Evolutionary conservation across 2,329 filamentous ascomycete species (phyloP).

Genomic region (Ilyonectria mors-panacis): DNA sequence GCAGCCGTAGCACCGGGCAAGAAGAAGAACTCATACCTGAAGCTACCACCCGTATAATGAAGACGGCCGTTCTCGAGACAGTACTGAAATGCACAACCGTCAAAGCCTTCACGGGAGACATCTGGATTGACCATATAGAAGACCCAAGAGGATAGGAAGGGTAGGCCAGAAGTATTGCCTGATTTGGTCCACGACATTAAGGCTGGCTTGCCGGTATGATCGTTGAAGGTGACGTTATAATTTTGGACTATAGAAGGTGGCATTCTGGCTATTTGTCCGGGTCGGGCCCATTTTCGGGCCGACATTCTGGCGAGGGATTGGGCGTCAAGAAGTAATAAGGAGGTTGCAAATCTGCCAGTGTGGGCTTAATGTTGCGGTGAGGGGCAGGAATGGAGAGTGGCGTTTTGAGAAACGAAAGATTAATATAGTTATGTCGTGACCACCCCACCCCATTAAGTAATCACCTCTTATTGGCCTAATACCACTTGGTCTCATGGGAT

Average conservation of each 20-base stretch:
- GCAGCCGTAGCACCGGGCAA: constrained; percentile 12
- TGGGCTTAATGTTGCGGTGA: no score
- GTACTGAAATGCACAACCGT: not conserved
- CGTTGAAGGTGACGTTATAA: constrained; percentile 7
- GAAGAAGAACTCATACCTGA: constrained; percentile 23
- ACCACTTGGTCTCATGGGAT: no score
- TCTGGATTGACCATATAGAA: constrained; percentile 18
- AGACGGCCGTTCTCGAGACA: not conserved
- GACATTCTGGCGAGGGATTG: no score
- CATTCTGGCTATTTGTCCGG: no score
- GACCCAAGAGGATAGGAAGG: constrained; percentile 12
- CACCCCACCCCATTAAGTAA: no score
- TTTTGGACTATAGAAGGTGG: no score
- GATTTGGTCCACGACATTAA: constrained; percentile 7
- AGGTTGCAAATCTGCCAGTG: no score
- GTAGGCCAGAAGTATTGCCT: not conserved
- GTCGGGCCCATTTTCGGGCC: no score
- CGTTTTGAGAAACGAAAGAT: no score
- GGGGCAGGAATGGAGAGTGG: not conserved
- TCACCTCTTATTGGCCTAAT: no score
- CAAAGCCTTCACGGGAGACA: constrained; percentile 6
- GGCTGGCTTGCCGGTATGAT: constrained; percentile 14
- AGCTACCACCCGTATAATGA: not conserved
- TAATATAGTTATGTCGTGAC: no score
- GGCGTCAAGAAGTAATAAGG: no score